These are phyloP conservation scores for Postia placenta DNA, from an alignment of 768 basidiomycete species.

Conservation along the genomic window DNA sequence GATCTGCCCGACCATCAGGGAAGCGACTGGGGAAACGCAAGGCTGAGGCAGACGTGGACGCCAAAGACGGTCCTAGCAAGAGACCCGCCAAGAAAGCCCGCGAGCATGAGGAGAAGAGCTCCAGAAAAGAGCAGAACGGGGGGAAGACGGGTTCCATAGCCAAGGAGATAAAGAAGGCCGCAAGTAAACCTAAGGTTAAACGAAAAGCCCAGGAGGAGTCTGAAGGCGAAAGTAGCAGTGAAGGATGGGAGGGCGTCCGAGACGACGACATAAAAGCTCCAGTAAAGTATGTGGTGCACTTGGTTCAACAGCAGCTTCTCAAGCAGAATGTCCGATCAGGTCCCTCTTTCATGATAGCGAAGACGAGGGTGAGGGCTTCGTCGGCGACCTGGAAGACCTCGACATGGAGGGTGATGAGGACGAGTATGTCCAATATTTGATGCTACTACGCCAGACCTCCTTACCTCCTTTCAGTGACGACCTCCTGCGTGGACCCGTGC, in stretches of 20 bases:
- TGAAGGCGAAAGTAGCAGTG: conserved; percentile 26
- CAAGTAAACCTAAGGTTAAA: conserved; percentile 13
- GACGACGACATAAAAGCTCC: conserved; percentile 40
- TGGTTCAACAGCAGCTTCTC: not conserved
- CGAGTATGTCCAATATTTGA: conserved; percentile 28
- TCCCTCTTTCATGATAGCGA: conserved; percentile 45
- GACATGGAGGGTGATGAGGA: conserved; percentile 37
- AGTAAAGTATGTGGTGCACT: conserved; percentile 33
- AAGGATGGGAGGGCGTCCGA: conserved; percentile 61
- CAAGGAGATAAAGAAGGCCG: conserved; percentile 7
- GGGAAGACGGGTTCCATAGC: conserved; percentile 8
- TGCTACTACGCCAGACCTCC: conserved; percentile 1
- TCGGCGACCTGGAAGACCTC: conserved; percentile 45
- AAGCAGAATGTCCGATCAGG: conserved; percentile 21
- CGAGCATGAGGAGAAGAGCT: conserved; percentile 13
- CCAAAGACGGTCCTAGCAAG: conserved; percentile 9
- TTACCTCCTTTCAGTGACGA: conserved; percentile 38
- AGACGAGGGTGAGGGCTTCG: conserved; percentile 29
- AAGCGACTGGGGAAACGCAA: conserved; percentile 75
- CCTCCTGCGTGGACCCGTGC: conserved; percentile 39
- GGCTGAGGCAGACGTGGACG: conserved; percentile 34
- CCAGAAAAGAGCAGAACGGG: conserved; percentile 5
- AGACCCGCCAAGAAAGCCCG: conserved; percentile 21
- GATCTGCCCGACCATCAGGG: conserved; percentile 27
- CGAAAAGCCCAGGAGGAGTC: conserved; percentile 19